Conservation (phyloP, 768 basidiomycete species). For the Termitomyces sp. region DNA sequence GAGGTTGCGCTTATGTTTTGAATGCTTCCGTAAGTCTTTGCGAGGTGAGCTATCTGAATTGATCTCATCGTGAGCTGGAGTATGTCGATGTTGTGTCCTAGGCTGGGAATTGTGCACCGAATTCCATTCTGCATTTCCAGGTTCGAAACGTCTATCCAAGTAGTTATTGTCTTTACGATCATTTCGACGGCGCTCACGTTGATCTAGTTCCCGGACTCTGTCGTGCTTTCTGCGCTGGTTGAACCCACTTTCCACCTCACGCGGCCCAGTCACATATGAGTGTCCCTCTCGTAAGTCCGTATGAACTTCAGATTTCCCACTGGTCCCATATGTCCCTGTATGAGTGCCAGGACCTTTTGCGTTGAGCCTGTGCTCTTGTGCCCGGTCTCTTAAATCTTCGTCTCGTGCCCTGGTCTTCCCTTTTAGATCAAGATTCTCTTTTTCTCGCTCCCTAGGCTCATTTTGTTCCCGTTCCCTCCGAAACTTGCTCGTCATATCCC, state of each 20-base stretch:
- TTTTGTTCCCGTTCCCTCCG: constrained; percentile 7
- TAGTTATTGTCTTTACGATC: constrained; percentile 10
- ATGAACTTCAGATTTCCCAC: background rate
- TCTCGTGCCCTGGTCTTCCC: constrained; percentile 17
- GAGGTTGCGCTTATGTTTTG: constrained; percentile 26
- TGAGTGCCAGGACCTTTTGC: background rate
- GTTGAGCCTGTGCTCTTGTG: constrained; percentile 7
- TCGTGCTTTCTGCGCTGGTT: constrained; percentile 2
- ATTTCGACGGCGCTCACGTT: constrained; percentile 9
- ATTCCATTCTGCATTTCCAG: constrained; percentile 1
- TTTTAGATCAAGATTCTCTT: constrained; percentile 7
- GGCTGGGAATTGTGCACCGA: background rate
- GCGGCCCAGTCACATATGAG: background rate
- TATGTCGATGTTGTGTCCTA: background rate
- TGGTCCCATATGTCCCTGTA: background rate
- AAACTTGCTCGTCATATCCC: constrained; percentile 2
- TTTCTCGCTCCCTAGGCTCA: constrained; percentile 11
- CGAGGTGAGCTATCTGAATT: constrained; percentile 27
- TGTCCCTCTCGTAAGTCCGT: background rate
- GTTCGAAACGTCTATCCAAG: constrained; percentile 11
- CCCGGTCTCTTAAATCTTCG: background rate
- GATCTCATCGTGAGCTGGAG: constrained; percentile 22
- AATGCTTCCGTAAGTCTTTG: constrained; percentile 8
- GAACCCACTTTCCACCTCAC: background rate
- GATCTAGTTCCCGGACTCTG: background rate